Evolutionary conservation across 1,139 yeast species (phyloP).

Genomic region (Yamadazyma kanchanaburiensis): DNA sequence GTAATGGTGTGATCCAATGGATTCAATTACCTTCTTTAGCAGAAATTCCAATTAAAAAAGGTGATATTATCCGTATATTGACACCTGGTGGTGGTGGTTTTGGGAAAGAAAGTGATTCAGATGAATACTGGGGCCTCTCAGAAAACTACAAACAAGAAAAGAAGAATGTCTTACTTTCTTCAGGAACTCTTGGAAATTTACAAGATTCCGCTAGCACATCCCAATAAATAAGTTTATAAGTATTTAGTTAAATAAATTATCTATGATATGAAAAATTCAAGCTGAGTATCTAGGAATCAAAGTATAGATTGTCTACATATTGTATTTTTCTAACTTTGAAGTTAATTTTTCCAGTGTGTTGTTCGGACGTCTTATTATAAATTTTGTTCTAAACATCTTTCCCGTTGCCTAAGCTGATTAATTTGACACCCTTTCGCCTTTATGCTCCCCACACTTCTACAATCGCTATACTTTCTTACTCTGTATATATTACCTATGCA

Average conservation of each 20-base stretch:
- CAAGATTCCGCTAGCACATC: slow-evolving; percentile 23
- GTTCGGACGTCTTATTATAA: neutral
- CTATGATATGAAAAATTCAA: too few species aligned
- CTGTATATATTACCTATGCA: too few species aligned
- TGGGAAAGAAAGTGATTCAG: slow-evolving; percentile 25
- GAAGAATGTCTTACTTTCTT: slow-evolving; percentile 12
- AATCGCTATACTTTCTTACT: too few species aligned
- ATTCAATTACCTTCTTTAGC: slow-evolving; percentile 19
- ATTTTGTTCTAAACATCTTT: too few species aligned
- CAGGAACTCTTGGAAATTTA: slow-evolving; percentile 22
- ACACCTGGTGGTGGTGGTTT: slow-evolving; percentile 60
- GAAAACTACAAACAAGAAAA: neutral
- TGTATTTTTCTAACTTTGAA: too few species aligned
- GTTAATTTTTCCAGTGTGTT: too few species aligned
- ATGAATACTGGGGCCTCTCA: slow-evolving; percentile 14
- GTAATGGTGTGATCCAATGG: slow-evolving; percentile 19
- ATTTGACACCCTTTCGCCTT: too few species aligned
- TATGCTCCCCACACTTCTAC: too few species aligned
- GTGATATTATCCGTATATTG: slow-evolving; percentile 41
- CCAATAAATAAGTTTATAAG: slow-evolving; percentile 16
- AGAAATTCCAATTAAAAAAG: slow-evolving; percentile 21
- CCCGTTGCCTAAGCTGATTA: too few species aligned
- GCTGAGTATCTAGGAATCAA: too few species aligned
- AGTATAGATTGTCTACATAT: too few species aligned
- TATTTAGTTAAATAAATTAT: too few species aligned